Percentiles rank a stretch among this genome's conserved stretches.
Conservation (phyloP, 768 basidiomycete species). For the Xerocomus spinulosus region DNA sequence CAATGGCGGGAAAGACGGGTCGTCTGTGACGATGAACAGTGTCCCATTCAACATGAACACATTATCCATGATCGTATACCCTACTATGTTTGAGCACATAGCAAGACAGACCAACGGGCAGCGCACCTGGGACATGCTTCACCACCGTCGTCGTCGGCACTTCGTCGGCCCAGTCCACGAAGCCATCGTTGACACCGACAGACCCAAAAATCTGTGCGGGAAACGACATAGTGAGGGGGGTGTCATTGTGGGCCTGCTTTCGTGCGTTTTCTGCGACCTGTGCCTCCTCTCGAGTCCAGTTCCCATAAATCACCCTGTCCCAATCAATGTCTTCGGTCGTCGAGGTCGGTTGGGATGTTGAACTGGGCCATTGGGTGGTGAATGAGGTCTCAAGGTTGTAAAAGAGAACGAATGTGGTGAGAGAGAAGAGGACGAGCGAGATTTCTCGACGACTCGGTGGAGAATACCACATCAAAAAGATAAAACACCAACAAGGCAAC, state of each 20-base stretch:
- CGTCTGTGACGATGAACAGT: constrained; percentile 71
- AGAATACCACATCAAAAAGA: constrained; percentile 41
- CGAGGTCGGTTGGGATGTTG: constrained; percentile 18
- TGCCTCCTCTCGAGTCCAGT: constrained; percentile 62
- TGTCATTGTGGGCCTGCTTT: constrained; percentile 41
- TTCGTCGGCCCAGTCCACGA: constrained; percentile 51
- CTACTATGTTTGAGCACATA: constrained; percentile 35
- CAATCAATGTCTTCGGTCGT: constrained; percentile 42
- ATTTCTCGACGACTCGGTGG: constrained; percentile 73
- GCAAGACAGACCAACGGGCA: background rate
- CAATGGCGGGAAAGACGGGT: constrained; percentile 55
- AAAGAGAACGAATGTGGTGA: constrained; percentile 63
- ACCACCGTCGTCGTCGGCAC: constrained; percentile 54
- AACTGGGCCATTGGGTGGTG: constrained; percentile 46
- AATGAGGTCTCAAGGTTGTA: constrained; percentile 71
- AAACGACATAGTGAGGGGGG: constrained; percentile 31
- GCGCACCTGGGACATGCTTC: constrained; percentile 62
- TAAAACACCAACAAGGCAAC: background rate
- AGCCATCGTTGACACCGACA: constrained; percentile 46
- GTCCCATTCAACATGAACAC: constrained; percentile 70
- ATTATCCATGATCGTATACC: constrained; percentile 81
- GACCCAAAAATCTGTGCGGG: constrained; percentile 19
- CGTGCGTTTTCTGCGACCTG: constrained; percentile 54
- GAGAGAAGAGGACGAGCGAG: constrained; percentile 59
- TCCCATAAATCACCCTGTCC: constrained; percentile 62